phyloP scores from a whole-genome alignment of 768 basidiomycete genomes.

The Hemileccinum impolitum region DNA sequence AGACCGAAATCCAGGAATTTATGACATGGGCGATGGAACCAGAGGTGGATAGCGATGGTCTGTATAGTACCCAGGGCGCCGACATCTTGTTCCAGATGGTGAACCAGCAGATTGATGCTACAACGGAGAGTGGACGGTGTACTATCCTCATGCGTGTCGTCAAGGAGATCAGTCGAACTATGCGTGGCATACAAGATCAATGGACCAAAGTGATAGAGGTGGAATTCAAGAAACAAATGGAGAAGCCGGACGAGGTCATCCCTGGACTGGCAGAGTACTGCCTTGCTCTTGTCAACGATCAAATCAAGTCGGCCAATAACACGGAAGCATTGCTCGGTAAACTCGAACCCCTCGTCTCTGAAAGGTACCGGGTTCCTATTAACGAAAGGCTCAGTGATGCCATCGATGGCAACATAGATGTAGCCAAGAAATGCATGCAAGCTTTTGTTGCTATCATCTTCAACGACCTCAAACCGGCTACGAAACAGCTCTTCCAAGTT shows the following conservation, averaged over 20 bases:
- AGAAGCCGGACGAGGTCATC: slow-evolving; percentile 84
- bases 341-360: slow-evolving; percentile 87
- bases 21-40: slow-evolving; percentile 78
- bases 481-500: slow-evolving; percentile 77
- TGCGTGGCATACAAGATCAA: slow-evolving; percentile 82
- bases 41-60: slow-evolving; percentile 83
- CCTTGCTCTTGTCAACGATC: slow-evolving; percentile 96
- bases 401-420: slow-evolving; percentile 97
- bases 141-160: slow-evolving; percentile 89
- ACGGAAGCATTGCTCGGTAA: slow-evolving; percentile 82
- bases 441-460: slow-evolving; percentile 92
- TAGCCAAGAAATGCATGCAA: slow-evolving; percentile 96
- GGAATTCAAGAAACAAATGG: slow-evolving; percentile 84
- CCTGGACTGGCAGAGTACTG: slow-evolving; percentile 93
- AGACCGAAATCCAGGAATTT: slow-evolving; percentile 84
- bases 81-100: slow-evolving; percentile 98
- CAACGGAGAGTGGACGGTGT: slow-evolving; percentile 94
- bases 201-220: slow-evolving; percentile 82
- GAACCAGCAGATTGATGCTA: slow-evolving; percentile 93
- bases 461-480: slow-evolving; percentile 88
- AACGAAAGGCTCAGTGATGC: slow-evolving; percentile 89
- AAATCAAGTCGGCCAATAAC: slow-evolving; percentile 93
- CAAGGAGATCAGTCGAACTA: slow-evolving; percentile 82
- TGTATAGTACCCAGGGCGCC: slow-evolving; percentile 89
- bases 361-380: slow-evolving; percentile 84